Evolutionary conservation across 768 basidiomycete genomes (phyloP).

Genomic region (Tylopilus sp.): DNA sequence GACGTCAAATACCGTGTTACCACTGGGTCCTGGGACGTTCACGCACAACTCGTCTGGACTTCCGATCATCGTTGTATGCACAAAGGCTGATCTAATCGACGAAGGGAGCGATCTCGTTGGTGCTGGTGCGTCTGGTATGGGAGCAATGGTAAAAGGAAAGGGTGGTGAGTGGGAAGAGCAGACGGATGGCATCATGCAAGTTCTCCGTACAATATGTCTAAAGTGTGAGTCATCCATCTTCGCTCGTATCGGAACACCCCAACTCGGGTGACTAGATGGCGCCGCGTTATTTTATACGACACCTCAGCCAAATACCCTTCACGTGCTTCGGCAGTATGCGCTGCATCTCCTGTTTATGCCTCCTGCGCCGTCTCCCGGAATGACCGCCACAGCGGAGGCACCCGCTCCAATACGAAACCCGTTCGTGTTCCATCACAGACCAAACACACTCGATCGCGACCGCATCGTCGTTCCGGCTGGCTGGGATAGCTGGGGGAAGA

Average conservation of each 20-base stretch:
- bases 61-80: conserved; percentile 85
- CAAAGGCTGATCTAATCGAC: conserved; percentile 92
- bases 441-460: conserved; percentile 92
- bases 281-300: conserved; percentile 92
- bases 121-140: conserved; percentile 74
- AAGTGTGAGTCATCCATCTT: conserved; percentile 62
- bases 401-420: conserved; percentile 62
- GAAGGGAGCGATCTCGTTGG: conserved; percentile 69
- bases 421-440: conserved; percentile 83
- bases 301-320: conserved; percentile 68
- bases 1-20: conserved; percentile 63
- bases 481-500: conserved; percentile 99
- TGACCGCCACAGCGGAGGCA: conserved; percentile 32
- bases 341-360: conserved; percentile 64
- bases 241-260: neutral
- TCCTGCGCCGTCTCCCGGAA: conserved; percentile 52
- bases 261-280: conserved; percentile 59
- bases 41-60: conserved; percentile 85
- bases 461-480: conserved; percentile 89
- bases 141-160: conserved; percentile 88
- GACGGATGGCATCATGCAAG: conserved; percentile 93
- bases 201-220: conserved; percentile 87
- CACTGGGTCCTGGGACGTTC: conserved; percentile 80
- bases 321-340: conserved; percentile 76
- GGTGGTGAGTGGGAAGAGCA: conserved; percentile 93